Conservation (phyloP, 1,139 yeast species). For the Nakaseomyces kungkrabaensis region DNA sequence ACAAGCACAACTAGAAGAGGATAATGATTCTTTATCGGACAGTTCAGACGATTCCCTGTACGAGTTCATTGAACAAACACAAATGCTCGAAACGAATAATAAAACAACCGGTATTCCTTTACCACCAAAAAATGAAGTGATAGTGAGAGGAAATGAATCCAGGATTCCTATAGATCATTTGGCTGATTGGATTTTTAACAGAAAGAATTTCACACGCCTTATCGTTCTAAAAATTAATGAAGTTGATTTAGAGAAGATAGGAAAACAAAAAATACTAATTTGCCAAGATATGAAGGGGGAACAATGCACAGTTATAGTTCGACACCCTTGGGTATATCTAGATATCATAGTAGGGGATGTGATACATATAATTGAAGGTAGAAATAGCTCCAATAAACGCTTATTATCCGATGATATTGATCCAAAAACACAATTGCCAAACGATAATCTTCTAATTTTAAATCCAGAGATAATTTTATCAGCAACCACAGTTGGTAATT, state of each 20-base stretch:
- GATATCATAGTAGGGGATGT: slow-evolving; percentile 42
- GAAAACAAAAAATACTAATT: slow-evolving; percentile 41
- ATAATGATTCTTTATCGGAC: slow-evolving; percentile 4
- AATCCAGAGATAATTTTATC: slow-evolving; percentile 77
- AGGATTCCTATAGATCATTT: neutral
- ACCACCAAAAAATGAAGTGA: neutral
- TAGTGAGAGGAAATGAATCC: neutral
- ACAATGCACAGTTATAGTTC: slow-evolving; percentile 36
- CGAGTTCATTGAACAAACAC: slow-evolving; percentile 2
- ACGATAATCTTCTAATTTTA: slow-evolving; percentile 56
- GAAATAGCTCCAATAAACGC: slow-evolving; percentile 30
- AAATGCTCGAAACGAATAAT: neutral
- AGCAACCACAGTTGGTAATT: slow-evolving; percentile 74
- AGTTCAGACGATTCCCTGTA: slow-evolving; percentile 5
- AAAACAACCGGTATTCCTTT: neutral
- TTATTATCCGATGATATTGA: slow-evolving; percentile 25
- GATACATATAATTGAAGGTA: slow-evolving; percentile 46
- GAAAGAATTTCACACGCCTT: slow-evolving; percentile 43
- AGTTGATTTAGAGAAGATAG: slow-evolving; percentile 27
- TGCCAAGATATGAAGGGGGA: slow-evolving; percentile 34
- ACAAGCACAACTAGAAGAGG: neutral
- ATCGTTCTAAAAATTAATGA: slow-evolving; percentile 32
- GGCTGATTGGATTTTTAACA: slow-evolving; percentile 10
- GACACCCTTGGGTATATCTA: slow-evolving; percentile 42
- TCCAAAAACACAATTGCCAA: slow-evolving; percentile 42